Conservation (phyloP, 371 early-diverging fungal genomes). For the Mortierella sp. region DNA sequence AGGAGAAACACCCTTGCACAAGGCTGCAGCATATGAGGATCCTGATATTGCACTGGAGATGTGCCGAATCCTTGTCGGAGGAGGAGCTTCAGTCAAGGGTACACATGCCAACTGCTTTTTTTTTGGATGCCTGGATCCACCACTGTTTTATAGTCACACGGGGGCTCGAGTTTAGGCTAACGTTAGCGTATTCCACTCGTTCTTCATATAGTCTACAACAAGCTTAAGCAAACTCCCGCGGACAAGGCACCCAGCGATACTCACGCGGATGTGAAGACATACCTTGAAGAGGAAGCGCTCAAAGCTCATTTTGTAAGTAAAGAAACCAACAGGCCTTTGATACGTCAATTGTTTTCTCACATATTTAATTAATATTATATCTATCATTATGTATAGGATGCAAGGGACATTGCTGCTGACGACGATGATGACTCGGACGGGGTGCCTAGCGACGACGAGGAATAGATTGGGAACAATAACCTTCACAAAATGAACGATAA, state of each 20-base stretch:
- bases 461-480: neutral
- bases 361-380: neutral
- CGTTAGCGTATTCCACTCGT: neutral
- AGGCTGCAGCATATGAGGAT: conserved; percentile 66
- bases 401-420: conserved; percentile 22
- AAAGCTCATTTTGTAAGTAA: conserved; percentile 24
- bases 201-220: conserved; percentile 26
- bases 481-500: neutral
- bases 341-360: neutral
- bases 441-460: conserved; percentile 38
- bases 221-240: conserved; percentile 21
- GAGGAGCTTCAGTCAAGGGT: conserved; percentile 66
- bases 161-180: too few species aligned
- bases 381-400: conserved; percentile 22
- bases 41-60: conserved; percentile 64
- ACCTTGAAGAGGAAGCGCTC: conserved; percentile 10
- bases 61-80: conserved; percentile 61
- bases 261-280: conserved; percentile 23
- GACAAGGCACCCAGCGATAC: conserved; percentile 46
- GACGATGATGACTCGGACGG: conserved; percentile 36
- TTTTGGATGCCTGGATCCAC: neutral
- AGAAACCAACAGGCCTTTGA: neutral
- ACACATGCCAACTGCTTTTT: neutral
- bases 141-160: too few species aligned
- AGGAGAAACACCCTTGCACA: conserved; percentile 73